These are phyloP conservation scores for Stramenopiles sp. DNA, from an alignment of 352 stramenopile species.

Conservation along the genomic window DNA sequence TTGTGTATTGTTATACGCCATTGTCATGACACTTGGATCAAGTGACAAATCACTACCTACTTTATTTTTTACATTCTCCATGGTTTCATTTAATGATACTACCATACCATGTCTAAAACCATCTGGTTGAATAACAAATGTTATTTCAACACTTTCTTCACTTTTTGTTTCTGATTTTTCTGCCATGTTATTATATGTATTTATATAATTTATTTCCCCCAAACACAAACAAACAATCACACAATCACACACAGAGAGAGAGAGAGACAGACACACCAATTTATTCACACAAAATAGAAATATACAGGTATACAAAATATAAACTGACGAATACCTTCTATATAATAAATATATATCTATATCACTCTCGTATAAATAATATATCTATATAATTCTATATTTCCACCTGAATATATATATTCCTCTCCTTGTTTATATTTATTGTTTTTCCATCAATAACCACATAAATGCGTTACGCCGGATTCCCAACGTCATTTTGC, in stretches of 20 bases:
- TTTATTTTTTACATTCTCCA: constrained; percentile 31
- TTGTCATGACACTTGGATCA: constrained; percentile 5
- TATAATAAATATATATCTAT: background rate
- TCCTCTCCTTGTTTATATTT: background rate
- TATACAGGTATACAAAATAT: too few relatives aligned
- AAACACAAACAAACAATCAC: background rate
- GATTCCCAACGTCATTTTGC: too few relatives aligned
- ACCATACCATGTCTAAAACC: constrained; percentile 42
- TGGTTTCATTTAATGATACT: constrained; percentile 29
- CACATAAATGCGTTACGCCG: too few relatives aligned
- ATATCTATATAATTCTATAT: background rate
- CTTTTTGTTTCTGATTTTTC: background rate
- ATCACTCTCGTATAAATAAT: background rate
- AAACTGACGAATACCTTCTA: too few relatives aligned
- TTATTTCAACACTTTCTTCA: constrained; percentile 13
- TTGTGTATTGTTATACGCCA: constrained; percentile 34
- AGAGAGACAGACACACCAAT: background rate
- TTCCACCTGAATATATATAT: background rate
- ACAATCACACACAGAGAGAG: background rate
- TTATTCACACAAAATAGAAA: too few relatives aligned
- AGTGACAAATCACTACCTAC: constrained; percentile 20
- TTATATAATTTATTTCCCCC: too few relatives aligned
- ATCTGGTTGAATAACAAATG: constrained; percentile 45
- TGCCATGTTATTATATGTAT: too few relatives aligned
- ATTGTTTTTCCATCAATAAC: too few relatives aligned